Evolutionary conservation across 208 protist species (phyloP).

Genomic region (Leishmania mexicana): DNA sequence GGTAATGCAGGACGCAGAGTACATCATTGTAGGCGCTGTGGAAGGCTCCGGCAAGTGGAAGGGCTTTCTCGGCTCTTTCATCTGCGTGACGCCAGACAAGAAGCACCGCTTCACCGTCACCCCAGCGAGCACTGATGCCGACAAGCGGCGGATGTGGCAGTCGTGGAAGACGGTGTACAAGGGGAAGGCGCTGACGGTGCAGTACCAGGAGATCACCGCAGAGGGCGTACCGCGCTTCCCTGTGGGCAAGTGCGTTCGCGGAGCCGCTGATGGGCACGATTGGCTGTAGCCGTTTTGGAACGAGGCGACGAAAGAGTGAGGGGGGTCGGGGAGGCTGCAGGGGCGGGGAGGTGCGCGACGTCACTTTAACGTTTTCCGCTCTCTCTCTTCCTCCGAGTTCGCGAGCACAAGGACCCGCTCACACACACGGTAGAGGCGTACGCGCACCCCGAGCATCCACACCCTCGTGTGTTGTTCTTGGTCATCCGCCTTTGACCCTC

Average conservation of each 20-base stretch:
- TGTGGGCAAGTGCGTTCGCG: constrained; percentile 81
- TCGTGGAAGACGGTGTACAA: constrained; percentile 59
- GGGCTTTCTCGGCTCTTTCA: constrained; percentile 81
- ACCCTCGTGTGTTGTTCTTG: not conserved
- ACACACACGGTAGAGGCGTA: not conserved
- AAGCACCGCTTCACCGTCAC: constrained; percentile 74
- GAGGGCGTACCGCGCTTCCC: constrained; percentile 89
- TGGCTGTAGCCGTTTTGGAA: constrained; percentile 55
- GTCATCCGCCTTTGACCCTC: not conserved
- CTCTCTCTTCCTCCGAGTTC: not conserved
- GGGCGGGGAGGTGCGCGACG: not conserved
- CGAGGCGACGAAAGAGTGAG: not conserved
- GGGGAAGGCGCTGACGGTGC: constrained; percentile 88
- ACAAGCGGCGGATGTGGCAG: constrained; percentile 73
- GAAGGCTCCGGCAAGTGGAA: constrained; percentile 88
- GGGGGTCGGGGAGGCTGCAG: not conserved
- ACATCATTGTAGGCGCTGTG: constrained; percentile 78
- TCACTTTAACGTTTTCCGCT: not conserved
- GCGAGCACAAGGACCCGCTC: not conserved
- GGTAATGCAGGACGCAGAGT: constrained; percentile 90
- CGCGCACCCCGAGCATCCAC: not conserved
- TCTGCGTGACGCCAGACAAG: constrained; percentile 59
- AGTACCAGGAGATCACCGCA: constrained; percentile 82
- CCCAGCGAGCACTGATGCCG: constrained; percentile 72
- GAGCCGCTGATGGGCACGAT: constrained; percentile 62